Conservation (phyloP, 1,284 basidiomycete genomes). For the Apiotrichum veenhuisii region DNA sequence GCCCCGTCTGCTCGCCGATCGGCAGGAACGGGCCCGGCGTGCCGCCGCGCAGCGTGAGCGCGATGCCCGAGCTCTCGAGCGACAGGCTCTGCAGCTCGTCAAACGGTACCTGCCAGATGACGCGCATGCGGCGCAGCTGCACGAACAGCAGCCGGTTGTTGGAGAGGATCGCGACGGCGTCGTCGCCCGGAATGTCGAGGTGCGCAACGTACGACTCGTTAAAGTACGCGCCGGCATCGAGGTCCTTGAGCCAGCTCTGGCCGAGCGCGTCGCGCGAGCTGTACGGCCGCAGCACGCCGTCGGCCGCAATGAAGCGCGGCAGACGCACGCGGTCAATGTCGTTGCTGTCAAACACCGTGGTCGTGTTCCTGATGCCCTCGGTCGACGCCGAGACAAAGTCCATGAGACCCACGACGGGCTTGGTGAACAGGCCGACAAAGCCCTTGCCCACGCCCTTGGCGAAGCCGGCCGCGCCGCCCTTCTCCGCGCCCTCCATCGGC, state of each 20-base stretch:
- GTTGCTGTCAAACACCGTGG: conserved; percentile 93
- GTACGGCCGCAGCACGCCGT: conserved; percentile 84
- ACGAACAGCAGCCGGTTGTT: conserved; percentile 75
- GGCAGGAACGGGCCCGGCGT: conserved; percentile 57
- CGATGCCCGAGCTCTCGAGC: conserved; percentile 82
- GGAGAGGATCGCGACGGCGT: conserved; percentile 80
- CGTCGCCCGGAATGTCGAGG: conserved; percentile 74
- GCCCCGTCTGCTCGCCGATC: conserved; percentile 53
- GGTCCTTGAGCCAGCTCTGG: conserved; percentile 91
- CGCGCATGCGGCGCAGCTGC: conserved; percentile 75
- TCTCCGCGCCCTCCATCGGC: conserved; percentile 94
- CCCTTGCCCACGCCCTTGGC: conserved; percentile 98
- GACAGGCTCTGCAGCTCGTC: conserved; percentile 81
- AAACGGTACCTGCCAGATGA: conserved; percentile 91
- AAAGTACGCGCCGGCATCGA: conserved; percentile 68
- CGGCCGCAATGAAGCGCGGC: conserved; percentile 81
- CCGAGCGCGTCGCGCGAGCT: conserved; percentile 84
- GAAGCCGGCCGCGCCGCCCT: conserved; percentile 90
- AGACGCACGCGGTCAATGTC: conserved; percentile 83
- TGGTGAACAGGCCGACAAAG: conserved; percentile 84
- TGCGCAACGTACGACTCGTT: conserved; percentile 88
- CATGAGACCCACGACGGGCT: conserved; percentile 94
- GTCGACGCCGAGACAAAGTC: conserved; percentile 92
- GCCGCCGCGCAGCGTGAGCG: conserved; percentile 62
- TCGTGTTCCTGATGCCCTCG: conserved; percentile 98